Evolutionary conservation across 495 filamentous ascomycete species (phyloP).

Genomic region (Penicillium alfredii): DNA sequence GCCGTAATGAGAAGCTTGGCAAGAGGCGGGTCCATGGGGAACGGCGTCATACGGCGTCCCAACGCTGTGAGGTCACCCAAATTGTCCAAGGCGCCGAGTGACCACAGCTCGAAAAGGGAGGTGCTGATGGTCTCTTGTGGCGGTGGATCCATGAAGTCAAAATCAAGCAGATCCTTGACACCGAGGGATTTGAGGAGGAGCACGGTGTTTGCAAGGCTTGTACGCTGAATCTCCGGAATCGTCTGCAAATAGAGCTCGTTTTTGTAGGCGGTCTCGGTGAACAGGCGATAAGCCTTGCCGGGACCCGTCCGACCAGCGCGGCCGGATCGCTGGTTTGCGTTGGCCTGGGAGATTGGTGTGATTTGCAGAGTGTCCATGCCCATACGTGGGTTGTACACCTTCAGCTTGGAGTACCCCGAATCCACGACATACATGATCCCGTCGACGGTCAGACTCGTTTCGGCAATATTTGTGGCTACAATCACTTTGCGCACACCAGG

Average conservation of each 20-base stretch:
- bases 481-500: conserved; percentile 95
- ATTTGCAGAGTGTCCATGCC: conserved; percentile 99
- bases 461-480: conserved; percentile 97
- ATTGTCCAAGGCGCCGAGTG: conserved; percentile 87
- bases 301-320: conserved; percentile 93
- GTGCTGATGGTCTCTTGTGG: conserved; percentile 98
- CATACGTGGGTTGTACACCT: conserved; percentile 98
- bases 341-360: conserved; percentile 96
- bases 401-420: conserved; percentile 91
- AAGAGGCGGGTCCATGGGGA: conserved; percentile 93
- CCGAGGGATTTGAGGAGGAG: conserved; percentile 90
- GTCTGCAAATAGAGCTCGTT: conserved; percentile 97
- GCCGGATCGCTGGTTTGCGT: conserved; percentile 87
- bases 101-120: conserved; percentile 97
- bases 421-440: conserved; percentile 99
- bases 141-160: conserved; percentile 98
- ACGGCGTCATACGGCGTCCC: conserved; percentile 90
- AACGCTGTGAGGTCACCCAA: conserved; percentile 85
- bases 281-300: conserved; percentile 91
- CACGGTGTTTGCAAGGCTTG: conserved; percentile 91
- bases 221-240: conserved; percentile 96
- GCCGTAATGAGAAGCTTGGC: conserved; percentile 91
- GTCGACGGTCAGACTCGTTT: conserved; percentile 96
- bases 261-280: conserved; percentile 89
- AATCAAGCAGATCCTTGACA: conserved; percentile 91